Evolutionary conservation across 2,329 filamentous ascomycete genomes (phyloP).

Genomic region (Furcasterigmium furcatum): DNA sequence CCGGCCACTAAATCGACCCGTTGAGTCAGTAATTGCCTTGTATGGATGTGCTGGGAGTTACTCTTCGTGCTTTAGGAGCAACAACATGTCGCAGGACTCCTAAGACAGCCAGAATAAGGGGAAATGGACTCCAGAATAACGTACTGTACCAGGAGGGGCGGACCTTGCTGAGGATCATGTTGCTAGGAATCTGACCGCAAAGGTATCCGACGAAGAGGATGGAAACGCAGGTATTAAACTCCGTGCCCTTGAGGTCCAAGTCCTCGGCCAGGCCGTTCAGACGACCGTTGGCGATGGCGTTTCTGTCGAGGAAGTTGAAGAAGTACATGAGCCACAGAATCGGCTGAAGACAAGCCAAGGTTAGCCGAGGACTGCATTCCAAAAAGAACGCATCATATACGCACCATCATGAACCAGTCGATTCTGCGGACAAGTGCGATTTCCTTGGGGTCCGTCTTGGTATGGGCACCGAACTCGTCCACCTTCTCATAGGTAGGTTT

Average conservation of each 20-base stretch:
- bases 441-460: slow-evolving; percentile 35
- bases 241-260: slow-evolving; percentile 12
- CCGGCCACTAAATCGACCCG: no score
- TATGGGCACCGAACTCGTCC: slow-evolving; percentile 35
- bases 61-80: no score
- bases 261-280: slow-evolving; percentile 17
- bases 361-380: no score
- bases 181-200: slow-evolving; percentile 12
- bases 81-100: no score
- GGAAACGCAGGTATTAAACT: slow-evolving; percentile 30
- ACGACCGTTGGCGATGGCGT: slow-evolving; percentile 14
- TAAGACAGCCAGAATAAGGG: no score
- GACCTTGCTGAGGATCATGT: slow-evolving; percentile 13
- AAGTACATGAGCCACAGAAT: slow-evolving; percentile 15
- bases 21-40: no score
- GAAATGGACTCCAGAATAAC: no score
- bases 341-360: background rate
- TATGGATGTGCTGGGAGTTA: no score
- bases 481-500: no score
- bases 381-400: no score
- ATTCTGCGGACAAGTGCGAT: slow-evolving; percentile 36
- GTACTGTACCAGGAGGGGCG: slow-evolving; percentile 13
- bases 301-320: slow-evolving; percentile 13
- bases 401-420: slow-evolving; percentile 33
- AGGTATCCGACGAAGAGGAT: slow-evolving; percentile 27